These are phyloP conservation scores for Xylaria castorea DNA, from an alignment of 495 filamentous ascomycete species.

Conservation along the genomic window DNA sequence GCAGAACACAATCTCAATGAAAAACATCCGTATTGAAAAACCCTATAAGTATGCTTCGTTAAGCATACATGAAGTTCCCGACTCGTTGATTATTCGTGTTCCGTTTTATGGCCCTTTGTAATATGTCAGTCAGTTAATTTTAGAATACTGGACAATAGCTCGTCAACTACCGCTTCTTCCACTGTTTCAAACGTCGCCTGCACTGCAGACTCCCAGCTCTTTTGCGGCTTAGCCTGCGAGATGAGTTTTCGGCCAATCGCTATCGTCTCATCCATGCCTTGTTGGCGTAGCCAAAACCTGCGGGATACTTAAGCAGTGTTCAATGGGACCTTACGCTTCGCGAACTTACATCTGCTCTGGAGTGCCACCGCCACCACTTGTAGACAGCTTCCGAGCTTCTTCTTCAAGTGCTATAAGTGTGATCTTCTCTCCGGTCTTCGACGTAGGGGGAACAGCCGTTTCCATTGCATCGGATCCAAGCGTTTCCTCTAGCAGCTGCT, in stretches of 20 bases:
- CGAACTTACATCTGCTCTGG: conserved; percentile 60
- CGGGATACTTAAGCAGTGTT: conserved; percentile 19
- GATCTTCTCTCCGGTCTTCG: conserved; percentile 55
- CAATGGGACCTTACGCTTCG: not conserved
- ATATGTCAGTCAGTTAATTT: conserved; percentile 5
- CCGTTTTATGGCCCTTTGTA: conserved; percentile 1
- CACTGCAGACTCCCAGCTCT: conserved; percentile 26
- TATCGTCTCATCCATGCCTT: conserved; percentile 48
- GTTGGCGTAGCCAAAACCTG: conserved; percentile 51
- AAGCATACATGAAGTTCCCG: not conserved
- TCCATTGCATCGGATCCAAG: conserved; percentile 55
- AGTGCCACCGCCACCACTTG: conserved; percentile 53
- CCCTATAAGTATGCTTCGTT: not conserved
- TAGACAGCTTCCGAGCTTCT: conserved; percentile 67
- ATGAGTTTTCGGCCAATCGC: conserved; percentile 45
- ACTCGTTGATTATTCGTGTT: not conserved
- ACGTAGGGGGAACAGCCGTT: conserved; percentile 40
- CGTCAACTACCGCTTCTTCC: conserved; percentile 20
- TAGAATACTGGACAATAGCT: conserved; percentile 16
- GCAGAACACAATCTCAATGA: not conserved
- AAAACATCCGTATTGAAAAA: not conserved
- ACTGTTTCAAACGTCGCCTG: conserved; percentile 16
- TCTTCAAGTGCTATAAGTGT: conserved; percentile 61
- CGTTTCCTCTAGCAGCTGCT: conserved; percentile 71
- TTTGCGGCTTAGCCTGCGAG: conserved; percentile 27